phyloP scores from a whole-genome alignment of 2,329 filamentous ascomycete species.

The Neofusicoccum cordaticola region DNA sequence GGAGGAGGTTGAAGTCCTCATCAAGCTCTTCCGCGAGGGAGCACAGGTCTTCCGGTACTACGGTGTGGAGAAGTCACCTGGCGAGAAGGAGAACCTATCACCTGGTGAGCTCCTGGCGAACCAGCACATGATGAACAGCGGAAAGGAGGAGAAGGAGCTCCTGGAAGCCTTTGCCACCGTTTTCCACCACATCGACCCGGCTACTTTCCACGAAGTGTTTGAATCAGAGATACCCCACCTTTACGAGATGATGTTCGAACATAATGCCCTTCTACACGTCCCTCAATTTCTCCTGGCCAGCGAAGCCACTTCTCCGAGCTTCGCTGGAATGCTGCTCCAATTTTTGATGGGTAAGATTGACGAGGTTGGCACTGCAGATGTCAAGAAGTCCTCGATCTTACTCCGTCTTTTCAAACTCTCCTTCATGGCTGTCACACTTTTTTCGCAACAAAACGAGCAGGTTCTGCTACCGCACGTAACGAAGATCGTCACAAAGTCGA shows the following conservation, averaged over 20 bases:
- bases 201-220: slow-evolving; percentile 98
- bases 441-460: slow-evolving; percentile 90
- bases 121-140: slow-evolving; percentile 82
- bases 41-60: slow-evolving; percentile 97
- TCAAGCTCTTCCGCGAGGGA: slow-evolving; percentile 95
- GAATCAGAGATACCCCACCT: slow-evolving; percentile 94
- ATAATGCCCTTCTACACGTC: slow-evolving; percentile 88
- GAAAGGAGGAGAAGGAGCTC: slow-evolving; percentile 94
- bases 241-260: slow-evolving; percentile 97
- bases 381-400: slow-evolving; percentile 88
- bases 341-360: slow-evolving; percentile 97
- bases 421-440: slow-evolving; percentile 98
- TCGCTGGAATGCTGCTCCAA: slow-evolving; percentile 95
- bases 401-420: slow-evolving; percentile 94
- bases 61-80: slow-evolving; percentile 74
- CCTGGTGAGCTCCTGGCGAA: slow-evolving; percentile 91
- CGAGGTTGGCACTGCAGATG: slow-evolving; percentile 87
- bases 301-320: slow-evolving; percentile 94
- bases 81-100: slow-evolving; percentile 72
- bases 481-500: slow-evolving; percentile 95
- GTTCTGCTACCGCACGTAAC: slow-evolving; percentile 94
- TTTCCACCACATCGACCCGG: slow-evolving; percentile 96
- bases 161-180: slow-evolving; percentile 97
- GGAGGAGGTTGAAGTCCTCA: slow-evolving; percentile 93
- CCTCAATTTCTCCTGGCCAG: slow-evolving; percentile 99